A percentile compares a stretch with the other conserved stretches of the same genome.
Evolutionary conservation across 2,329 filamentous ascomycete species (phyloP).

Genomic region (Didymella glomerata): DNA sequence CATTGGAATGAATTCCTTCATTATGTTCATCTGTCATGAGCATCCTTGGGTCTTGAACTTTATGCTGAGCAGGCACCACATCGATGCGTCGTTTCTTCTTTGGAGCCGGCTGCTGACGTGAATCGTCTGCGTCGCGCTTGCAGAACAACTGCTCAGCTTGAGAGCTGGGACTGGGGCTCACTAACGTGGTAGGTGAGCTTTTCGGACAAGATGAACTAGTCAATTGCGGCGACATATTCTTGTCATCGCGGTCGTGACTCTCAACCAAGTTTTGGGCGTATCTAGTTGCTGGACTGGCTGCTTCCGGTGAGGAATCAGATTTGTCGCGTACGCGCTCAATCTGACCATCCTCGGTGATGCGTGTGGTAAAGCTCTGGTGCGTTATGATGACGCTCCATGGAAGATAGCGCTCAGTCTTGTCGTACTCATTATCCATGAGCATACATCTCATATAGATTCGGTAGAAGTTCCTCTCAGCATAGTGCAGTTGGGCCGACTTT

Average conservation of each 20-base stretch:
- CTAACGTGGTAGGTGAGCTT: too few species aligned
- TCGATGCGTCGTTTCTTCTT: too few species aligned
- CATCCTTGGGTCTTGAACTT: too few species aligned
- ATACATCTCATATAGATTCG: neutral
- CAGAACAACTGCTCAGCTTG: too few species aligned
- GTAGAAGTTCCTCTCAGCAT: neutral
- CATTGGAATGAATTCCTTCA: too few species aligned
- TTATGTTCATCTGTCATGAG: too few species aligned
- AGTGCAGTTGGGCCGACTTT: neutral
- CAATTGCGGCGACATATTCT: neutral
- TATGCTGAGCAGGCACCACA: too few species aligned
- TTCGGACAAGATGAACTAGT: neutral
- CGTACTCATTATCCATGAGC: neutral
- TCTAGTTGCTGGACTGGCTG: neutral
- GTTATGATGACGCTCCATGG: neutral
- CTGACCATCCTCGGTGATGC: neutral
- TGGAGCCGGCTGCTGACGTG: too few species aligned
- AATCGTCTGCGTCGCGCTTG: too few species aligned
- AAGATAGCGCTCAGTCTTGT: neutral
- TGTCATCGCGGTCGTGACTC: neutral
- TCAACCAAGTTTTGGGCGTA: neutral
- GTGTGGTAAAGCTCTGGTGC: neutral
- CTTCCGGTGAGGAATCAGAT: neutral
- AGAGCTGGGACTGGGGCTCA: too few species aligned
- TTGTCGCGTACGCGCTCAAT: neutral